Conservation (phyloP, 768 basidiomycete species). For the Xerocomus spinulosus region DNA sequence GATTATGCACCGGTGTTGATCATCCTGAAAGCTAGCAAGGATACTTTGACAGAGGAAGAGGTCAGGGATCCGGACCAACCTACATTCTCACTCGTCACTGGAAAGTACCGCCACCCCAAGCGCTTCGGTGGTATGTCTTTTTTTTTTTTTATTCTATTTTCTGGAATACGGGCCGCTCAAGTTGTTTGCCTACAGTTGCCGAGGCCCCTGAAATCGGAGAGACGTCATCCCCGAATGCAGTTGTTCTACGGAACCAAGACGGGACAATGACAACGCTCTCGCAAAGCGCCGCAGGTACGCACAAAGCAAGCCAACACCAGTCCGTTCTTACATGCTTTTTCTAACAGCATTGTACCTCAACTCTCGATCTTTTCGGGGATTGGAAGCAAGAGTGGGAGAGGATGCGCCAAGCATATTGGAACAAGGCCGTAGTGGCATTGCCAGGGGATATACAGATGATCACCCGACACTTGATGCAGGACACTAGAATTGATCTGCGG, state of each 20-base stretch:
- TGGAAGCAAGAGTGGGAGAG: conserved; percentile 72
- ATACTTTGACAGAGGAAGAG: conserved; percentile 23
- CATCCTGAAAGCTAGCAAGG: conserved; percentile 3
- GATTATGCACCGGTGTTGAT: neutral
- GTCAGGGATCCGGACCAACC: conserved; percentile 66
- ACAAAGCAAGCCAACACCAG: conserved; percentile 5
- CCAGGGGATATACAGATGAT: conserved; percentile 75
- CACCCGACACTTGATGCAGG: no score
- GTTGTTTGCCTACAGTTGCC: conserved; percentile 2
- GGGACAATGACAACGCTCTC: conserved; percentile 47
- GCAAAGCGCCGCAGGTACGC: conserved; percentile 65
- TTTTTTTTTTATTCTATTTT: neutral
- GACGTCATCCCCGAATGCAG: conserved; percentile 32
- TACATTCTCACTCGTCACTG: conserved; percentile 81
- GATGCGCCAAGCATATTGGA: conserved; percentile 80
- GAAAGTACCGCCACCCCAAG: conserved; percentile 76
- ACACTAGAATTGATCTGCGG: no score
- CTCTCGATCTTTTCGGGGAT: conserved; percentile 69
- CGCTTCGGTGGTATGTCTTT: conserved; percentile 55
- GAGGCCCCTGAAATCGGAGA: conserved; percentile 15
- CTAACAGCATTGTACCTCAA: conserved; percentile 64
- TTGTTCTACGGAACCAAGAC: conserved; percentile 65
- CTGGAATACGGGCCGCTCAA: conserved; percentile 1
- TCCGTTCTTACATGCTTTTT: conserved; percentile 6
- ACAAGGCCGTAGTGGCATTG: conserved; percentile 87